Evolutionary conservation across 2,329 filamentous ascomycete genomes (phyloP), one percentile per base, ranked within the genome.

Genomic region (Verticillium nonalfalfae): DNA sequence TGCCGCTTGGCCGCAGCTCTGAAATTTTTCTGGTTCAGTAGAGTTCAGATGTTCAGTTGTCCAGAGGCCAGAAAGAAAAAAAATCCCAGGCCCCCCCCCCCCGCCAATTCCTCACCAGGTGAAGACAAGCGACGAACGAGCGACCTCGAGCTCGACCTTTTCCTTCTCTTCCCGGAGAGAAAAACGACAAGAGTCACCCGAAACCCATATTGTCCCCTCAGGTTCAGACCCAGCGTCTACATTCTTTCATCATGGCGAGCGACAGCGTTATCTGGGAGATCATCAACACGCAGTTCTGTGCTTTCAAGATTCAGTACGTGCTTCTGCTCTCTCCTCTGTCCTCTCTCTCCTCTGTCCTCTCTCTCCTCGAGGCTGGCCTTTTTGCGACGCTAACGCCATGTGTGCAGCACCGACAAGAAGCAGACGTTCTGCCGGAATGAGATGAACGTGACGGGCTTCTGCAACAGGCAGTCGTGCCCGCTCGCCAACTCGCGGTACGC

Each of bases 241-340:
- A 56, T 34, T 63, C 21, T 61, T 71, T 38, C 70, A 77, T 63
- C 61, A 96, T 95, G 90, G 87, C 91, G 62, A 96, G 92, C 65
- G 94, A 98, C 81, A 94, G 98, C 78, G 96, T 98, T 67, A 89
- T 98, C 66, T 99, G 95, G 95, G 88, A 93, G 75, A 91, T 97
- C 62, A 97, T 97, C 68, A 96, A 96, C 77, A 91, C 95, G 77
- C 90, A 94, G 73, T 96, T 95, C 75, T 98, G 95, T 80, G 89
- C 90, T 59, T 98, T 93, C 82, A 97, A 97, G 74, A 82, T 98
- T 68, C 97, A 96, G 87, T 92, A 78, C 68, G 85, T 69, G 31
- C 35, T 59, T 38, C 35, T 7, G 10, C 50, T 36, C 13, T 26
- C 59, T 14, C 34, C 34, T 59, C 39, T 59, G n/a, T n/a, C n/a